phyloP scores from a whole-genome alignment of 2,329 filamentous ascomycete species.

The Pezicula rhizophila region DNA sequence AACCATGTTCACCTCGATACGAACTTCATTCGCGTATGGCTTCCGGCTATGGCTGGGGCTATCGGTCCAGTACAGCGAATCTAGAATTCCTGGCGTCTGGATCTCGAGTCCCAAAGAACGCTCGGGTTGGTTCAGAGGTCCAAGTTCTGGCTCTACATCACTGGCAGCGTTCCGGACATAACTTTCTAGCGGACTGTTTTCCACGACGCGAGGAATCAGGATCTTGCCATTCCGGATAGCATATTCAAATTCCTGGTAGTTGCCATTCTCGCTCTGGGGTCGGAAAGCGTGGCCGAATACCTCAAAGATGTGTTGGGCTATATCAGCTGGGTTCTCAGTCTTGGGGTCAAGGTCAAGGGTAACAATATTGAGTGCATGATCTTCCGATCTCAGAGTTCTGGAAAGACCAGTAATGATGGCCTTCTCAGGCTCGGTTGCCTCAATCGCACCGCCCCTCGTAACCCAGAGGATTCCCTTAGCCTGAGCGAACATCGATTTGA shows the following conservation, averaged over 20 bases:
- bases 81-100: conserved; percentile 1
- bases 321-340: neutral
- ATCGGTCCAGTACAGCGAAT: neutral
- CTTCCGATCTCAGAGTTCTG: neutral
- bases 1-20: conserved; percentile 16
- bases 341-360: neutral
- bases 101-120: conserved; percentile 1
- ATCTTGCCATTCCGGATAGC: neutral
- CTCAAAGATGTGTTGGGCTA: neutral
- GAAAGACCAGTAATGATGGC: neutral
- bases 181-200: neutral
- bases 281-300: neutral
- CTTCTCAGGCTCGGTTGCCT: conserved; percentile 16
- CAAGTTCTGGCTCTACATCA: neutral
- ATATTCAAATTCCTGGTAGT: neutral
- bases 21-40: neutral
- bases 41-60: neutral
- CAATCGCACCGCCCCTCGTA: conserved; percentile 7
- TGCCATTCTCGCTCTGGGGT: neutral
- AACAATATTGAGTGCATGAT: neutral
- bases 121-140: neutral
- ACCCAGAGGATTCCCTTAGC: conserved; percentile 2
- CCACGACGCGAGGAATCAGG: neutral
- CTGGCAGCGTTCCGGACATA: neutral
- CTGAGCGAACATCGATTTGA: neutral